Conservation (phyloP, 1,139 yeast species). For the Blastobotrys buckinghamii region DNA sequence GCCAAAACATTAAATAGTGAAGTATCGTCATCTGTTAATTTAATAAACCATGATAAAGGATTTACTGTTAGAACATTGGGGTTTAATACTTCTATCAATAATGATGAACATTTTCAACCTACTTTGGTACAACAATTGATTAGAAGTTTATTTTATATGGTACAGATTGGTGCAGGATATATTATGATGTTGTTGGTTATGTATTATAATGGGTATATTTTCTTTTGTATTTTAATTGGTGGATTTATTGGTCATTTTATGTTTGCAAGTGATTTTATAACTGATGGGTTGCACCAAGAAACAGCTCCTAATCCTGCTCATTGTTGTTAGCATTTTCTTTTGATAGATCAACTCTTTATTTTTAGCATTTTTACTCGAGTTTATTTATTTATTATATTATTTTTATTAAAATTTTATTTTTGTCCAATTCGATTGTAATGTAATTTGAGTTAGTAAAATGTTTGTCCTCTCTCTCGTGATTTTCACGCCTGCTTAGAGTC, state of each 20-base stretch:
- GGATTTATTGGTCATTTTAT: constrained; percentile 52
- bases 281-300: constrained; percentile 6
- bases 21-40: neutral
- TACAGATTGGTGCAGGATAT: constrained; percentile 60
- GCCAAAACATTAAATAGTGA: too few relatives aligned
- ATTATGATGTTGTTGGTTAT: constrained; percentile 64
- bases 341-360: too few relatives aligned
- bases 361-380: neutral
- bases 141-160: constrained; percentile 44
- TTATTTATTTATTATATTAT: neutral
- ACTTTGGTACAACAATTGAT: constrained; percentile 44
- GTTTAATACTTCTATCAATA: constrained; percentile 14
- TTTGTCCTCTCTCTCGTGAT: too few relatives aligned
- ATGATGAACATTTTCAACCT: constrained; percentile 33
- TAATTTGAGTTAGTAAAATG: too few relatives aligned
- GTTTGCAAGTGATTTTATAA: constrained; percentile 27
- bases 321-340: neutral
- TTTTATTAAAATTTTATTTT: neutral
- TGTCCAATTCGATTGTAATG: too few relatives aligned
- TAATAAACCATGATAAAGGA: neutral
- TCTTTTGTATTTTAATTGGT: constrained; percentile 57
- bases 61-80: neutral
- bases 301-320: neutral
- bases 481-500: neutral
- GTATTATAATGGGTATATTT: constrained; percentile 68